Evolutionary conservation across 306 rosid genomes (phyloP).

Genomic region (Arachis stenosperma): DNA sequence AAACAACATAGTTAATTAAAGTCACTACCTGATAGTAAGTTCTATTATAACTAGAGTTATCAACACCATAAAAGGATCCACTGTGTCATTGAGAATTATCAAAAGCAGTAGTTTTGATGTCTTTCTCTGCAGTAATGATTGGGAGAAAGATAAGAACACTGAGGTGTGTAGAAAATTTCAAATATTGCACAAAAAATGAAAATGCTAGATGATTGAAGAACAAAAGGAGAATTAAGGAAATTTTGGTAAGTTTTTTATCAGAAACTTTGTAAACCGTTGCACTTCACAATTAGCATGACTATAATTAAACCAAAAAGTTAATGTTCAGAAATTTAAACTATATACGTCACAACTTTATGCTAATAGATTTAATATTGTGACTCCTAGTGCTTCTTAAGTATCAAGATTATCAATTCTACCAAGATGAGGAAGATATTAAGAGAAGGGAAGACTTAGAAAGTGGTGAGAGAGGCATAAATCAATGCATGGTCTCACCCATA

Average conservation of each 20-base stretch:
- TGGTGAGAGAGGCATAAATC: too few relatives aligned
- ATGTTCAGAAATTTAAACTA: too few relatives aligned
- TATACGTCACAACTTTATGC: too few relatives aligned
- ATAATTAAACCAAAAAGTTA: neutral
- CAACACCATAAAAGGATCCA: slow-evolving; percentile 57
- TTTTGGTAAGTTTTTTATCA: slow-evolving; percentile 13
- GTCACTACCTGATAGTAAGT: slow-evolving; percentile 69
- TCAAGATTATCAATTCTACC: too few relatives aligned
- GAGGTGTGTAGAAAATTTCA: slow-evolving; percentile 7
- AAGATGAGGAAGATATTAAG: too few relatives aligned
- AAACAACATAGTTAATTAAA: slow-evolving; percentile 15
- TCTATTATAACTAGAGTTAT: slow-evolving; percentile 50
- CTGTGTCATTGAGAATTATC: slow-evolving; percentile 58
- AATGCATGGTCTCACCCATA: too few relatives aligned
- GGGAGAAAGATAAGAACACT: slow-evolving; percentile 7
- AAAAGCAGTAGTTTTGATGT: slow-evolving; percentile 44
- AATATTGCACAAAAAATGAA: neutral
- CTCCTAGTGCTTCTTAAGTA: too few relatives aligned
- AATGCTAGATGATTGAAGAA: slow-evolving; percentile 2
- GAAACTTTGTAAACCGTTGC: neutral
- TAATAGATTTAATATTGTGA: too few relatives aligned
- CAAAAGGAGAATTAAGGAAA: neutral
- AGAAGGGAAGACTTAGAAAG: too few relatives aligned
- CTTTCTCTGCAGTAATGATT: slow-evolving; percentile 58
- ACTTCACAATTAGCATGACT: slow-evolving; percentile 15